These are phyloP conservation scores for Abelmoschus esculentus DNA, from an alignment of 345 rosid species.

Conservation along the genomic window DNA sequence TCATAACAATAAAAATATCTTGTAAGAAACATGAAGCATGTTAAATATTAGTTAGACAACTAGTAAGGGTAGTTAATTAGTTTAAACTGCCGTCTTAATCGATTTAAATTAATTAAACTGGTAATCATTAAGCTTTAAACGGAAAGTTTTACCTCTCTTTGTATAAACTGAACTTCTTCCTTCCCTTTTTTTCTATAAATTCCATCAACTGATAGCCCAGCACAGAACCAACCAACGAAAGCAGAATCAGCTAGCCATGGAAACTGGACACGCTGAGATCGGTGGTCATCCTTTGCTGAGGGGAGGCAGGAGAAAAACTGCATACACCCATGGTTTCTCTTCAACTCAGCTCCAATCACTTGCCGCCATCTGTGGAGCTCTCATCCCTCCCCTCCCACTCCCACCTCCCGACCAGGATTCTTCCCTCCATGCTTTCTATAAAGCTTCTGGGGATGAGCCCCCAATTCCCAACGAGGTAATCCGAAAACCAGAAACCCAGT, in stretches of 20 bases:
- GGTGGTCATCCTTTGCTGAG: conserved; percentile 46
- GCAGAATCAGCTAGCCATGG: neutral
- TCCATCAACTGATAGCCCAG: too few species aligned
- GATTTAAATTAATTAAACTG: too few species aligned
- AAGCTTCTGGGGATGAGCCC: conserved; percentile 48
- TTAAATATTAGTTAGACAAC: too few species aligned
- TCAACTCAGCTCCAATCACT: conserved; percentile 53
- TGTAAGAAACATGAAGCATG: too few species aligned
- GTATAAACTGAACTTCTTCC: too few species aligned
- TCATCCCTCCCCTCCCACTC: conserved; percentile 56
- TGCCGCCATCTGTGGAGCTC: conserved; percentile 46
- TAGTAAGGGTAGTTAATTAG: too few species aligned
- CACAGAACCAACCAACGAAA: conserved; percentile 3
- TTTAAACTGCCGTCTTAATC: too few species aligned
- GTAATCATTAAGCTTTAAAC: too few species aligned
- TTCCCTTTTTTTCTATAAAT: too few species aligned
- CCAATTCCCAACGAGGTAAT: conserved; percentile 62
- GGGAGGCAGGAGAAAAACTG: conserved; percentile 25
- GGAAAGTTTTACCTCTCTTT: too few species aligned
- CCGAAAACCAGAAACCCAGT: neutral
- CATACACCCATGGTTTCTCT: conserved; percentile 61
- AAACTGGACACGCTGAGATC: neutral
- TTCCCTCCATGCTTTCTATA: conserved; percentile 29
- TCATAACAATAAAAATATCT: too few species aligned
- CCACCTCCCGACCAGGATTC: conserved; percentile 31